These are phyloP conservation scores for Trichoderma guizhouense DNA, from an alignment of 2,329 filamentous ascomycete genomes.

Conservation along the genomic window DNA sequence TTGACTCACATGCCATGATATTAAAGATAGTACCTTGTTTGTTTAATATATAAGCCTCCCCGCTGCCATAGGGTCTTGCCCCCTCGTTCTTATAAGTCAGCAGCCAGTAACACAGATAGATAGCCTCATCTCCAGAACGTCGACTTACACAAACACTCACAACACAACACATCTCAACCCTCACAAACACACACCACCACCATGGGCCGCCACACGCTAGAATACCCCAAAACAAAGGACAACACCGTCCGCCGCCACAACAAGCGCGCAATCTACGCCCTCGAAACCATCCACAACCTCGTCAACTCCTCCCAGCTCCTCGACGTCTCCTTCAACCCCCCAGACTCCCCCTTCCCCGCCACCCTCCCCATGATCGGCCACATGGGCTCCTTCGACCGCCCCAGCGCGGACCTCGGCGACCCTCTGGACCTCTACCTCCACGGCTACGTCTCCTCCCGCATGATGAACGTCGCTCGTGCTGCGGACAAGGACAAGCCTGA, in stretches of 20 bases:
- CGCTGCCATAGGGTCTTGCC: neutral
- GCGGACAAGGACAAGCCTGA: neutral
- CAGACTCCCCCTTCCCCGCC: constrained; percentile 66
- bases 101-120: neutral
- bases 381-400: constrained; percentile 67
- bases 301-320: constrained; percentile 72
- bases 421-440: constrained; percentile 77
- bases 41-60: neutral
- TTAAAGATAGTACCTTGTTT: neutral
- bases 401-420: constrained; percentile 58
- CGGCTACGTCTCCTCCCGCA: constrained; percentile 75
- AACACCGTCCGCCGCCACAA: constrained; percentile 68
- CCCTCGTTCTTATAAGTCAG: neutral
- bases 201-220: constrained; percentile 42
- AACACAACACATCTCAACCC: too few species aligned
- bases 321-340: constrained; percentile 72
- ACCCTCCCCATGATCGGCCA: constrained; percentile 84
- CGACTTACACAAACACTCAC: neutral
- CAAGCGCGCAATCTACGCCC: constrained; percentile 66
- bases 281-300: constrained; percentile 69
- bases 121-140: too few species aligned
- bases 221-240: constrained; percentile 61
- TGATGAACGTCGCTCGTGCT: constrained; percentile 61
- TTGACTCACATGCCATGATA: neutral
- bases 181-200: constrained; percentile 9